Percentiles rank a stretch among this genome's conserved stretches.
Conservation (phyloP, 108 stramenopile species). For the Cylindrotheca closterium region DNA sequence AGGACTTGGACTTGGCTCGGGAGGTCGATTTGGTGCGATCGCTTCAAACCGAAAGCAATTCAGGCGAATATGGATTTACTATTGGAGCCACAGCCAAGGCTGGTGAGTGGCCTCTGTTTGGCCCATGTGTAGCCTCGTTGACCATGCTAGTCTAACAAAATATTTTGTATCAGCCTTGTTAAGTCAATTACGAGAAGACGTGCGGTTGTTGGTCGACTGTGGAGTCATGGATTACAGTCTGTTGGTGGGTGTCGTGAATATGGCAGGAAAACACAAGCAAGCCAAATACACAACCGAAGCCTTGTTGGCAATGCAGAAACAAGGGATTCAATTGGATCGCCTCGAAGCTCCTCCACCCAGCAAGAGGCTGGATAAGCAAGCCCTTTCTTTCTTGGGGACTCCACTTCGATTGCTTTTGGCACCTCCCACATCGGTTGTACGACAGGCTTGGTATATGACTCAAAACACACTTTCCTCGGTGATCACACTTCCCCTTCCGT, state of each 20-base stretch:
- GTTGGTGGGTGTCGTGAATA: conserved; percentile 72
- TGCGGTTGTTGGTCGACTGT: conserved; percentile 64
- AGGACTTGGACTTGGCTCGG: conserved; percentile 75
- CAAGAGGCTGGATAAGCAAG: conserved; percentile 3
- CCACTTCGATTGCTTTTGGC: conserved; percentile 39
- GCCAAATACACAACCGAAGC: not conserved
- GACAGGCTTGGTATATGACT: conserved; percentile 8
- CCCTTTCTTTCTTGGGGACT: conserved; percentile 12
- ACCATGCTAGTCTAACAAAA: no score
- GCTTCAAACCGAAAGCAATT: not conserved
- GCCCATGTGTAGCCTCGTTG: no score
- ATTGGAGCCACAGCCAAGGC: conserved; percentile 63
- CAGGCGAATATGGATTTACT: conserved; percentile 45
- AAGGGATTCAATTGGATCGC: not conserved
- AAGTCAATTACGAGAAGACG: conserved; percentile 81
- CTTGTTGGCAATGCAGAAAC: not conserved
- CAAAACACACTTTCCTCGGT: conserved; percentile 25
- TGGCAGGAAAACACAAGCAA: conserved; percentile 22
- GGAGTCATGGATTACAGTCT: conserved; percentile 88
- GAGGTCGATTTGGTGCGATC: conserved; percentile 45
- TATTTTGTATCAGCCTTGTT: no score
- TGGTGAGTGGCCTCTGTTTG: not conserved
- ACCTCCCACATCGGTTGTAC: conserved; percentile 25
- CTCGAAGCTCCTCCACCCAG: not conserved
- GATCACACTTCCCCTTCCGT: conserved; percentile 52